A percentile compares a stretch with the other conserved stretches of the same genome.
These are phyloP conservation scores for Dionaea muscipula DNA, from an alignment of 179 eudicot species.

Conservation along the genomic window DNA sequence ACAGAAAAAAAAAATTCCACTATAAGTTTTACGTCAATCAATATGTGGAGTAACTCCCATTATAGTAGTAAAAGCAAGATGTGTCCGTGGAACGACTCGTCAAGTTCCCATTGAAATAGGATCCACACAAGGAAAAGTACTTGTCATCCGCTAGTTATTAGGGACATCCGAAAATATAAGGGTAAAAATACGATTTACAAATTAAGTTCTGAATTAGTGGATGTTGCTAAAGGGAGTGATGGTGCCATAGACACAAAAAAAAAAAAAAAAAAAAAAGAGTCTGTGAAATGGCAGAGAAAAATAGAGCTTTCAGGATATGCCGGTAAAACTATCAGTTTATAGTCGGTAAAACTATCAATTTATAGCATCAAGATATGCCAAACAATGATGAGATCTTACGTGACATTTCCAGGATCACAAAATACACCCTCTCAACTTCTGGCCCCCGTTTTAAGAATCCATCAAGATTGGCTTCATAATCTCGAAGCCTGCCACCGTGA, in stretches of 20 bases:
- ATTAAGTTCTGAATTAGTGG: no score
- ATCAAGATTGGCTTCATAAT: constrained; percentile 59
- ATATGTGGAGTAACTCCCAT: no score
- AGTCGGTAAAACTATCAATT: no score
- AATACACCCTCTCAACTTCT: constrained; percentile 63
- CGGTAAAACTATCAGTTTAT: no score
- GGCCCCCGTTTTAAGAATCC: constrained; percentile 61
- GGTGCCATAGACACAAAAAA: no score
- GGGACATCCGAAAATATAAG: constrained; percentile 9
- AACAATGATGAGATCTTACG: constrained; percentile 39
- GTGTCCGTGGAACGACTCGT: constrained; percentile 9
- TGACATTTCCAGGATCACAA: constrained; percentile 80
- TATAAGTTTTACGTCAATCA: no score
- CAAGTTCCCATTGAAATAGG: constrained; percentile 12
- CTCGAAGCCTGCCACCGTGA: constrained; percentile 50
- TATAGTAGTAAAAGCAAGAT: constrained; percentile 1
- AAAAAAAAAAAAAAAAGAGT: no score
- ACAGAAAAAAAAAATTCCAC: no score
- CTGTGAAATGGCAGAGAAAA: no score
- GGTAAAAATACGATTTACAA: constrained; percentile 1
- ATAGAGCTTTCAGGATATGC: no score
- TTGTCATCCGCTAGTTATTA: constrained; percentile 12
- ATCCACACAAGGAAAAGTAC: constrained; percentile 10
- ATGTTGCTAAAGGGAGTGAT: no score
- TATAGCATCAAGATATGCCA: background rate